phyloP scores from a whole-genome alignment of 2,329 filamentous ascomycete species.

The Sporothrix euskadiensis region DNA sequence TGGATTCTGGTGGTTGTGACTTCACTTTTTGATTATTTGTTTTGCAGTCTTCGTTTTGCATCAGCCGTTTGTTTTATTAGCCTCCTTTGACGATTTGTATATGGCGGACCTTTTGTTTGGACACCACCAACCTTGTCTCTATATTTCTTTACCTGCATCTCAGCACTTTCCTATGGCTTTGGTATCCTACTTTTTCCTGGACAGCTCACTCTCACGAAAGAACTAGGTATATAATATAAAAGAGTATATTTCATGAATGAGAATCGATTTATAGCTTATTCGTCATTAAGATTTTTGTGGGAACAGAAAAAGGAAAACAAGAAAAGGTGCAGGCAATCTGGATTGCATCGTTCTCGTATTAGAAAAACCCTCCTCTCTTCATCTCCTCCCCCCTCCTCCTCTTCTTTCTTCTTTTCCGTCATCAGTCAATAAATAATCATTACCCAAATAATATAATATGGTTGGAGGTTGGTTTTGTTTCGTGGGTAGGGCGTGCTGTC shows the following conservation, averaged over 20 bases:
- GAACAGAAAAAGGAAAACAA: background rate
- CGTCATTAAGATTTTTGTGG: background rate
- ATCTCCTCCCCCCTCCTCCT: background rate
- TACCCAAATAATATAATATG: constrained; percentile 12
- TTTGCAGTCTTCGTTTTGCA: background rate
- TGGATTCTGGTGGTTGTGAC: background rate
- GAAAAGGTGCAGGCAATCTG: constrained; percentile 15
- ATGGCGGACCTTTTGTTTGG: background rate
- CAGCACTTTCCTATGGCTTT: background rate
- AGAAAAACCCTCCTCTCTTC: background rate
- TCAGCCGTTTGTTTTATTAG: background rate
- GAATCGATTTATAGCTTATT: background rate
- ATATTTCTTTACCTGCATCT: background rate
- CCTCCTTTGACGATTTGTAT: background rate
- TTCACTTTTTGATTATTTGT: background rate
- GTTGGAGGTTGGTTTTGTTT: background rate
- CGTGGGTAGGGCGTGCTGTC: background rate
- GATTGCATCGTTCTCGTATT: background rate
- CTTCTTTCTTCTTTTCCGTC: background rate
- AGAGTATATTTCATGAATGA: constrained; percentile 13
- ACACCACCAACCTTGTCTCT: background rate
- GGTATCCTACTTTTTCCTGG: background rate
- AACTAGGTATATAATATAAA: constrained; percentile 6
- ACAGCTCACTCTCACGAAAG: background rate
- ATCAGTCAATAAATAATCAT: constrained; percentile 23